Evolutionary conservation across 257 asterid species (phyloP).

Genomic region (Ligustrum vulgare): DNA sequence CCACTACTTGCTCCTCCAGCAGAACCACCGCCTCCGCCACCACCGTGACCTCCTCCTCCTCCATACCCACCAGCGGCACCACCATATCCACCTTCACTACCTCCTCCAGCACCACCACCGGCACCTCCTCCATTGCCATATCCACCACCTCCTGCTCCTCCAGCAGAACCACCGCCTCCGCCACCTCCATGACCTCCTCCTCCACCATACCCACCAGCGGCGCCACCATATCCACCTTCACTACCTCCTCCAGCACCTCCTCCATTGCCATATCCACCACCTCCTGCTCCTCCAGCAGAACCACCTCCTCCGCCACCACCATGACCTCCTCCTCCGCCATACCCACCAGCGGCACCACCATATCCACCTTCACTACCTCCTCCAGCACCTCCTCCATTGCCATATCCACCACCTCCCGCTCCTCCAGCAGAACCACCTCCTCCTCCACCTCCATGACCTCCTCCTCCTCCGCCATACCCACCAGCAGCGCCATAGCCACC

Average conservation of each 20-base stretch:
- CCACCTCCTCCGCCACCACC: slow-evolving; percentile 66
- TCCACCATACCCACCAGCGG: not conserved
- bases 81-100: slow-evolving; percentile 6
- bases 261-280: slow-evolving; percentile 47
- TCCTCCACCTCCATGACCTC: slow-evolving; percentile 23
- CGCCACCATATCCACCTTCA: slow-evolving; percentile 39
- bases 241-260: slow-evolving; percentile 41
- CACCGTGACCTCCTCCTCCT: slow-evolving; percentile 27
- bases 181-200: slow-evolving; percentile 29
- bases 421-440: slow-evolving; percentile 40
- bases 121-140: slow-evolving; percentile 34
- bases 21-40: slow-evolving; percentile 24
- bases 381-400: slow-evolving; percentile 51
- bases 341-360: slow-evolving; percentile 33
- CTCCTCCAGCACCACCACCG: slow-evolving; percentile 33
- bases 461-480: slow-evolving; percentile 20
- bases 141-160: slow-evolving; percentile 35
- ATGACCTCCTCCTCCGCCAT: slow-evolving; percentile 55
- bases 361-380: slow-evolving; percentile 24
- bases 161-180: slow-evolving; percentile 23
- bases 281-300: slow-evolving; percentile 37
- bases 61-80: not conserved
- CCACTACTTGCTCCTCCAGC: slow-evolving; percentile 46
- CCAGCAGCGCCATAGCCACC: not conserved
- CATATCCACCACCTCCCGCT: slow-evolving; percentile 49